Percentiles rank a stretch among this genome's conserved stretches.
These are phyloP conservation scores for Tolypocladium cylindrosporum DNA, from an alignment of 2,329 filamentous ascomycete species.

Conservation along the genomic window DNA sequence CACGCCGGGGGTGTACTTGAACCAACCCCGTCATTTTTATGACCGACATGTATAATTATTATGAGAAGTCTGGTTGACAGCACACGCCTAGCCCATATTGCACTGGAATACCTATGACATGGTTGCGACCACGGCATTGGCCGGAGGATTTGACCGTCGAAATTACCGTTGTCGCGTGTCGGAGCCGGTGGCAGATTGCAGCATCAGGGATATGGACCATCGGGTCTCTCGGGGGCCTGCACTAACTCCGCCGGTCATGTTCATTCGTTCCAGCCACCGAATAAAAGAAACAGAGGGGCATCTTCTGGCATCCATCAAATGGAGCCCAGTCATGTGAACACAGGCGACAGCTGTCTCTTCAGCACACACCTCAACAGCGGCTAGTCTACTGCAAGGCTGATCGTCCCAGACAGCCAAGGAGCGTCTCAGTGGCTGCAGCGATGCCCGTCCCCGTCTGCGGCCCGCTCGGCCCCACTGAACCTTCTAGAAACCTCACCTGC, in stretches of 20 bases:
- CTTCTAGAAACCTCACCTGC: constrained; percentile 29
- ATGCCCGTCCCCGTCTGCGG: not conserved
- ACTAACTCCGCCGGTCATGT: not conserved
- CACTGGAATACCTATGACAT: not conserved
- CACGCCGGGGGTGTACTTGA: not conserved
- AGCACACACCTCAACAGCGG: not conserved
- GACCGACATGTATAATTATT: not conserved
- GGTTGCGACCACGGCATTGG: not conserved
- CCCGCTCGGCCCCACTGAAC: constrained; percentile 27
- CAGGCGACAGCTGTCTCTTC: not conserved
- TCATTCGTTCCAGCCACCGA: not conserved
- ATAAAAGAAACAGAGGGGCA: no score
- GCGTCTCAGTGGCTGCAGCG: not conserved
- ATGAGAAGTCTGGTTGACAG: not conserved
- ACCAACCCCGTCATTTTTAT: not conserved
- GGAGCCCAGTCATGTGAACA: not conserved
- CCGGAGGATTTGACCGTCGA: not conserved
- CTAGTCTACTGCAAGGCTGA: not conserved
- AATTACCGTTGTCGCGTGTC: no score
- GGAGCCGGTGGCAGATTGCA: constrained; percentile 4
- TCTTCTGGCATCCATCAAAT: no score
- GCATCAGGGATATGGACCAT: not conserved
- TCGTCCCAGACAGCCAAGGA: not conserved
- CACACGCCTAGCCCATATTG: not conserved
- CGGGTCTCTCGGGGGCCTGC: not conserved